phyloP scores from a whole-genome alignment of 2,329 filamentous ascomycete genomes.

The Westerdykella aurantiaca region DNA sequence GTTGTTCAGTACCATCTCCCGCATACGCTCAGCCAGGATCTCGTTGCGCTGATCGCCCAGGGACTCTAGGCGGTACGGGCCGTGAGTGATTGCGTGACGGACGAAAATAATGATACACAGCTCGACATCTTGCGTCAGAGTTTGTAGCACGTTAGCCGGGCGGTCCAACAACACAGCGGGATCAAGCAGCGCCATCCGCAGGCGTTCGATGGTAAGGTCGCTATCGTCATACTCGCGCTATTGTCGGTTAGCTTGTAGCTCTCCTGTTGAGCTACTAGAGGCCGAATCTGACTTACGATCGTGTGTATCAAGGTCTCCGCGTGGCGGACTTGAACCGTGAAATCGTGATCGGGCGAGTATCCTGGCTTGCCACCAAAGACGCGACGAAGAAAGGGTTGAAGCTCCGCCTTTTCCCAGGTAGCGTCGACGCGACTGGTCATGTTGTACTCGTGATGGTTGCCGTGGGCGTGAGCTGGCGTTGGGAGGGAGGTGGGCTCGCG shows the following conservation, averaged over 20 bases:
- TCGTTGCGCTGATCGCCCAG: conserved; percentile 1
- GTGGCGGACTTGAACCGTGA: not conserved
- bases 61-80: conserved; percentile 1
- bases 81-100: conserved; percentile 3
- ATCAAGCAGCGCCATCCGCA: conserved; percentile 2
- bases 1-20: conserved; percentile 1
- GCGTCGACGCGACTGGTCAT: too few relatives aligned
- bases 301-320: conserved; percentile 3
- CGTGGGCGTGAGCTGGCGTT: too few relatives aligned
- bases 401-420: too few relatives aligned
- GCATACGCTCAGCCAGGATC: not conserved
- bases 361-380: too few relatives aligned
- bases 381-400: too few relatives aligned
- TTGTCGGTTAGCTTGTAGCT: not conserved
- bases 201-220: conserved; percentile 4
- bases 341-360: too few relatives aligned
- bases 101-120: conserved; percentile 4
- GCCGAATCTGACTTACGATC: conserved; percentile 2
- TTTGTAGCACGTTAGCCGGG: not conserved
- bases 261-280: too few relatives aligned
- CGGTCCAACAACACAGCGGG: not conserved
- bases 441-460: too few relatives aligned
- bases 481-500: too few relatives aligned
- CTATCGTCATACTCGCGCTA: conserved; percentile 6
- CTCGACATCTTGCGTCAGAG: conserved; percentile 1